Evolutionary conservation across 306 rosid species (phyloP), one percentile per base, ranked within the genome.

Genomic region (Prunus mongolica): DNA sequence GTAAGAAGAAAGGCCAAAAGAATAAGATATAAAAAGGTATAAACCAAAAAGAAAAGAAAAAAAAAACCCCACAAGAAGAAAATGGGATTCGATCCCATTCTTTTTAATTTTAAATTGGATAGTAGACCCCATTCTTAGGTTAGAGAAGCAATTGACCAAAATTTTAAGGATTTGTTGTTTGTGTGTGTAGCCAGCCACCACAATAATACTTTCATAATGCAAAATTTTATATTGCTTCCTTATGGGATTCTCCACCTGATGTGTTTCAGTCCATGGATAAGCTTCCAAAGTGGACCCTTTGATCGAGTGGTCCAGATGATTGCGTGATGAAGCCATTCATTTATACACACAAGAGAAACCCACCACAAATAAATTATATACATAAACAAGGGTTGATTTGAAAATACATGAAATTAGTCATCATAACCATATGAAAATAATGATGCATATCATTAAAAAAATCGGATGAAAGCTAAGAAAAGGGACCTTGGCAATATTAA

Each of bases 181-280:
- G 41, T 34, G 41, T 34, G 66, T 52, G 71, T 71, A 72, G 38
- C 57, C 19, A 63, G 50, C 74, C 25, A 44, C 56, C 74, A 64
- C 54, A 79, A 47, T 57, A 24, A 63, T 75, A 61, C 41, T 65
- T 71, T 55, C n/a, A 72, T 58, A 69, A 65, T 54, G 79, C 73
- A 54, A 54, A 41, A 8, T 75, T 49, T 61, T 65, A 51, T 49
- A 32, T 63, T 49, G 70, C 63, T 52, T 75, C 41, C 44, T 18
- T 52, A 41, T 20, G 55, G 78, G 72, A 34, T 76, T 76, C 65
- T 76, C 70, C 71, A 64, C 67, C 67, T 60, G 76, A 44, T 68
- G 32, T 34, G 62, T 62, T 24, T 74, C 66, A 60, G 49, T 18
- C 8, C 18, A 28, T 60, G 61, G 76, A 74, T 76, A 72, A 74